phyloP scores from a whole-genome alignment of 225 moss, liverwort and hornwort species.

The Physcomitrellopsis africana region DNA sequence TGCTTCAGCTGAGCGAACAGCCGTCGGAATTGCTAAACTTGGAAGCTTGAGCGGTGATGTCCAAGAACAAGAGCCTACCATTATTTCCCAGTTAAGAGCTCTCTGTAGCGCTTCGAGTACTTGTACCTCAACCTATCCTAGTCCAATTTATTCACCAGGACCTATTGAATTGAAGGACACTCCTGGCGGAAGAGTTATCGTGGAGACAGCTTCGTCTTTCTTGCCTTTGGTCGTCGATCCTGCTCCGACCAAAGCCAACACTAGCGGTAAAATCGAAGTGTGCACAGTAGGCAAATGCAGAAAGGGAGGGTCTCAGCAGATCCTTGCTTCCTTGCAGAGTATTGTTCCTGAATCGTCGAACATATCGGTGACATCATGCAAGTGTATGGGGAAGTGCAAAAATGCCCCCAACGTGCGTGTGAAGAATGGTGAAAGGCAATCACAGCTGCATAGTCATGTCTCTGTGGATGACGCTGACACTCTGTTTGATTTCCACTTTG shows the following conservation, averaged over 20 bases:
- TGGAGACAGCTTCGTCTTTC: conserved; percentile 26
- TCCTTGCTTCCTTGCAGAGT: conserved; percentile 44
- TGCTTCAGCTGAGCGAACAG: conserved; percentile 17
- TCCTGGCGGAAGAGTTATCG: conserved; percentile 27
- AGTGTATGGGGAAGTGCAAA: conserved; percentile 67
- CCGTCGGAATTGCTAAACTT: neutral
- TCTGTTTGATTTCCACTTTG: conserved; percentile 47
- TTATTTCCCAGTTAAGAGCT: conserved; percentile 54
- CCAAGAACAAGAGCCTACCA: conserved; percentile 37
- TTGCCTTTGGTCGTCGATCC: conserved; percentile 4
- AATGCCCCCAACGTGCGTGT: conserved; percentile 52
- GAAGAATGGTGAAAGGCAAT: conserved; percentile 37
- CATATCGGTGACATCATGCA: conserved; percentile 53
- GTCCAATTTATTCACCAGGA: conserved; percentile 25
- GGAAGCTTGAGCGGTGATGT: conserved; percentile 24
- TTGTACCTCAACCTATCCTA: neutral
- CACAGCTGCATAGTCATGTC: conserved; percentile 48
- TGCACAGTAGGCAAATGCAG: conserved; percentile 58
- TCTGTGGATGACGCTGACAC: conserved; percentile 40
- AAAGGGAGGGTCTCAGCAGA: conserved; percentile 45
- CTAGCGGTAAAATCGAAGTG: conserved; percentile 44
- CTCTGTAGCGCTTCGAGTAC: conserved; percentile 39
- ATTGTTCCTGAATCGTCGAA: conserved; percentile 38
- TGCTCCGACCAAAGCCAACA: neutral
- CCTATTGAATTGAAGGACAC: conserved; percentile 39